Base-by-base conservation (phyloP, 2,329 filamentous ascomycete genomes). In the Rosellinia necatrix region DNA sequence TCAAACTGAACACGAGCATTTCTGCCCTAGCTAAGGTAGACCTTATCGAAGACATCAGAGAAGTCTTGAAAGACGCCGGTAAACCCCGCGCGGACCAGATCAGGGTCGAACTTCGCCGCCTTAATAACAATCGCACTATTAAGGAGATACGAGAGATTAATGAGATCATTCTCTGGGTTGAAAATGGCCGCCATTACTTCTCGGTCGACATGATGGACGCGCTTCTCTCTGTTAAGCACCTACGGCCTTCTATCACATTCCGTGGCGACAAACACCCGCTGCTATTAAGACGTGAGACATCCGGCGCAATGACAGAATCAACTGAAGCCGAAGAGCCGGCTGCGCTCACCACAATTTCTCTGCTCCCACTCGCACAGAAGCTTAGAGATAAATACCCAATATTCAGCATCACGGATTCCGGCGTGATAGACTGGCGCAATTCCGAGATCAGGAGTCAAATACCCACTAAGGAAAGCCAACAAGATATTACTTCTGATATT, bases 61-160 rank as follows among this genome's bases (percentile, higher is more conserved):
- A 66, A 7, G 63, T 71, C 13, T 60, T 74, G 13, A 53, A 62
- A 4, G 64, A 64, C 6, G 71, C 71, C 2, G 68, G 67, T 17
- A 70, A 67, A 49, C 65, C 68, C 13, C 61, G 70, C 6, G 49
- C 59, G 10, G 68, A 70, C 22, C 71, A 72, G 53, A 71, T 74
- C 24, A 64, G 66, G 37, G 63, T 66, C 13, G 72, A 73, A 19
- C 62, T 74, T 27, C 64, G 66, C 22, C 62, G 56, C 0, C 67
- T 74, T 13, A 72, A 73, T 47, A 63, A 63, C 21, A 64, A 48
- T 3, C 64, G 70, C 2, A 73, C 70, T 0, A 37, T 66, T 3
- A 72, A 71, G 35, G 71, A 74, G 47, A 72, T 74, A 3, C 43
- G 64, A 8, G 71, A 74, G 40, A 73, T 73, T 42, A 74, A 74